phyloP scores from a whole-genome alignment of 345 rosid genomes.

The Erucastrum elatum region DNA sequence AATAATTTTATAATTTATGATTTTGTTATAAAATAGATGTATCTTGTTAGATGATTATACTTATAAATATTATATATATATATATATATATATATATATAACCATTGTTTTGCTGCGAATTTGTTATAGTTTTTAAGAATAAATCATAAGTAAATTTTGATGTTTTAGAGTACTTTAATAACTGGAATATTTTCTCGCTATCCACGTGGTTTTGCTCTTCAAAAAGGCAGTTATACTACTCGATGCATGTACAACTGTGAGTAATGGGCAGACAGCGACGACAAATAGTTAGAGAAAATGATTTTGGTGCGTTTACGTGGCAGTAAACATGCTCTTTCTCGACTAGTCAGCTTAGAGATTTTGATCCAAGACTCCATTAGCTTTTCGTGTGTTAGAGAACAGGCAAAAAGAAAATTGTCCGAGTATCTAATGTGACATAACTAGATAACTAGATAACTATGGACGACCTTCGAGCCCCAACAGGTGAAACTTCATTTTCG shows the following conservation, averaged over 20 bases:
- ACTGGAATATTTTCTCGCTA: neutral
- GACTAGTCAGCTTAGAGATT: neutral
- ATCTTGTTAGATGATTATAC: neutral
- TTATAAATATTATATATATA: neutral
- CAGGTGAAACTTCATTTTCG: neutral
- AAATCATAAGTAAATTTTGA: neutral
- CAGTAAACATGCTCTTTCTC: constrained; percentile 2
- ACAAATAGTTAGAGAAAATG: constrained; percentile 12
- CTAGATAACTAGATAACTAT: neutral
- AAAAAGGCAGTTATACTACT: no score
- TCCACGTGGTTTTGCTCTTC: neutral
- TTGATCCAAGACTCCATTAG: neutral
- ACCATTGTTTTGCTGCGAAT: neutral
- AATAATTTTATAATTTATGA: neutral
- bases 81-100: neutral
- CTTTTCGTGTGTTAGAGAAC: neutral
- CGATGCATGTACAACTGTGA: constrained; percentile 13
- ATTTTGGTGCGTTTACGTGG: constrained; percentile 28
- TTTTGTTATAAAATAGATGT: neutral
- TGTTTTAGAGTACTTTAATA: neutral
- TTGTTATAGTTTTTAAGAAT: neutral
- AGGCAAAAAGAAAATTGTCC: neutral
- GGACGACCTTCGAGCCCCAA: neutral
- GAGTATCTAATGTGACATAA: neutral
- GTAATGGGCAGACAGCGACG: neutral